Evolutionary conservation across 2,329 filamentous ascomycete genomes (phyloP).

Genomic region (Emmonsiellopsis sp.): DNA sequence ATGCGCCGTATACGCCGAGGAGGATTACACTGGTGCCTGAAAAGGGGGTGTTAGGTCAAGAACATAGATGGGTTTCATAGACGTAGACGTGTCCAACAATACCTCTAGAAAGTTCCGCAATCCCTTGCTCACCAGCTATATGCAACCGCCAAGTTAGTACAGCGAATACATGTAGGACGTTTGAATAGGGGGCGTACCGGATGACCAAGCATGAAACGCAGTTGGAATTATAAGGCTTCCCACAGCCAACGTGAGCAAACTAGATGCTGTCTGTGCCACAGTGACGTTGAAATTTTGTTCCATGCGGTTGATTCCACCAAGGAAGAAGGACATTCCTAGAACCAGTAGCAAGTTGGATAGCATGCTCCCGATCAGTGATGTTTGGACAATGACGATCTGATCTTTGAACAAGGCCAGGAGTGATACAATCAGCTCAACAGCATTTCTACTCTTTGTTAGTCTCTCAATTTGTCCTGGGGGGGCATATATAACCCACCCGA

Average conservation of each 20-base stretch:
- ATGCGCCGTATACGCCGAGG: conserved; percentile 71
- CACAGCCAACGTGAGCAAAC: conserved; percentile 68
- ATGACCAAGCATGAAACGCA: conserved; percentile 60
- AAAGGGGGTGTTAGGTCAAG: conserved; percentile 11
- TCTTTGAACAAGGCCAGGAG: conserved; percentile 68
- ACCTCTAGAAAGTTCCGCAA: conserved; percentile 27
- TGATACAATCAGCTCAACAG: conserved; percentile 80
- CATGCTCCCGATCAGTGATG: conserved; percentile 84
- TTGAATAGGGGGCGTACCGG: conserved; percentile 19
- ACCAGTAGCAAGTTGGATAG: conserved; percentile 84
- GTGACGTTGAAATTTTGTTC: conserved; percentile 90
- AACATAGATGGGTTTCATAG: background rate
- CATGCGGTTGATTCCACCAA: conserved; percentile 65
- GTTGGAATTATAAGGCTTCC: conserved; percentile 82
- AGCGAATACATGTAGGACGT: background rate
- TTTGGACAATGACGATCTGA: conserved; percentile 80
- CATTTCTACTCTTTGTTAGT: conserved; percentile 47
- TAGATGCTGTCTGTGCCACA: conserved; percentile 81
- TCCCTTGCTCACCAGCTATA: conserved; percentile 18
- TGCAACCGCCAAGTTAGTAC: background rate
- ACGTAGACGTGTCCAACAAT: background rate
- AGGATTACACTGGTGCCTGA: conserved; percentile 61
- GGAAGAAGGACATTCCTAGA: conserved; percentile 87
- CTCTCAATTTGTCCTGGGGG: background rate
- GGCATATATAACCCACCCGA: conserved; percentile 44